A percentile compares a stretch with the other conserved stretches of the same genome.
Evolutionary conservation across 495 filamentous ascomycete species (phyloP).

Genomic region (Letharia lupina): DNA sequence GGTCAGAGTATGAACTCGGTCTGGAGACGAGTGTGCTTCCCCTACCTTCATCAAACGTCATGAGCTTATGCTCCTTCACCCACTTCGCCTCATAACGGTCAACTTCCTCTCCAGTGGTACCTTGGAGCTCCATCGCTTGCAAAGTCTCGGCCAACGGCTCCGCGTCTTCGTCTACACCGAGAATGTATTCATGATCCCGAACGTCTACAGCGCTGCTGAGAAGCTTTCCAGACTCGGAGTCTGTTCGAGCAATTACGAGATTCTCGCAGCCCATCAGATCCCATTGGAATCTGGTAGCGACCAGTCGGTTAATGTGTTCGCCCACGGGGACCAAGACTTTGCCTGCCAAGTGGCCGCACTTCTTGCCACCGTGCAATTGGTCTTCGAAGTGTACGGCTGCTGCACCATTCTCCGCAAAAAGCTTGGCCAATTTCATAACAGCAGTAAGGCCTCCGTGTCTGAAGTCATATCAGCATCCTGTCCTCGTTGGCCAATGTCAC

Average conservation of each 20-base stretch:
- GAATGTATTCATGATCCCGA: slow-evolving; percentile 92
- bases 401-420: slow-evolving; percentile 97
- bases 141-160: slow-evolving; percentile 79
- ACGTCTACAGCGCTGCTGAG: slow-evolving; percentile 85
- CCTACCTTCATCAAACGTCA: slow-evolving; percentile 82
- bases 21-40: background rate
- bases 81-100: slow-evolving; percentile 79
- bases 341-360: slow-evolving; percentile 93
- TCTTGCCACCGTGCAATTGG: slow-evolving; percentile 95
- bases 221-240: slow-evolving; percentile 86
- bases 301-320: slow-evolving; percentile 92
- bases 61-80: slow-evolving; percentile 77
- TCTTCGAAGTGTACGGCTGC: slow-evolving; percentile 97
- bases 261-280: slow-evolving; percentile 95
- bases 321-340: slow-evolving; percentile 92
- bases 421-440: slow-evolving; percentile 91
- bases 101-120: slow-evolving; percentile 70
- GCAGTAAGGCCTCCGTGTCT: slow-evolving; percentile 77
- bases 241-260: slow-evolving; percentile 86
- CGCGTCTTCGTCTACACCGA: slow-evolving; percentile 64
- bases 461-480: slow-evolving; percentile 6
- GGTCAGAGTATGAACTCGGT: background rate
- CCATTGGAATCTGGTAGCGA: slow-evolving; percentile 93
- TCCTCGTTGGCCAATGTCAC: slow-evolving; percentile 6
- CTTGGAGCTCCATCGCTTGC: slow-evolving; percentile 78